Percentiles rank a stretch among this genome's conserved stretches.
Evolutionary conservation across 2,329 filamentous ascomycete species (phyloP).

Genomic region (Diaporthe destruens): DNA sequence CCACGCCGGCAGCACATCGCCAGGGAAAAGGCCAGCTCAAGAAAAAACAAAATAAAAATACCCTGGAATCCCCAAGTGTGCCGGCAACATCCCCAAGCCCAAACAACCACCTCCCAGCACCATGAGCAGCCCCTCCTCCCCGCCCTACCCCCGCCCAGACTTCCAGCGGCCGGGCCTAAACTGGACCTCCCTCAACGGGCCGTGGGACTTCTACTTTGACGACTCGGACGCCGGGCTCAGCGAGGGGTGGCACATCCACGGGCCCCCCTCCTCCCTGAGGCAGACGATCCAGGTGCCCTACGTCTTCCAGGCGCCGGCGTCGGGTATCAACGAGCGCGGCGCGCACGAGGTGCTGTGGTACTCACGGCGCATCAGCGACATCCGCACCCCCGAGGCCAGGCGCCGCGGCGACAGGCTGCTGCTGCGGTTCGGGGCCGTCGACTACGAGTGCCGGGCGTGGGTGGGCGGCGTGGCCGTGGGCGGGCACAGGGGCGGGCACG

Average conservation of each 20-base stretch:
- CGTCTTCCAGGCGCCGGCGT: conserved; percentile 74
- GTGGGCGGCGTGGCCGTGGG: conserved; percentile 65
- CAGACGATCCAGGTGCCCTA: conserved; percentile 72
- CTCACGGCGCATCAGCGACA: conserved; percentile 64
- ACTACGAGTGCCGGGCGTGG: conserved; percentile 72
- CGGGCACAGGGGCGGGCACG: conserved; percentile 69
- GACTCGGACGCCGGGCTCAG: conserved; percentile 70
- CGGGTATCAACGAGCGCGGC: conserved; percentile 70
- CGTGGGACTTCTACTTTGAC: conserved; percentile 75
- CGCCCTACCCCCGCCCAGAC: conserved; percentile 72
- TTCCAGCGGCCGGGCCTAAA: conserved; percentile 67
- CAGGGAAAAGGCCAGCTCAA: neutral
- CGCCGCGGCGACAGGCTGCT: conserved; percentile 58
- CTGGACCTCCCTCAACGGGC: conserved; percentile 73
- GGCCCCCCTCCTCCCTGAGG: conserved; percentile 63
- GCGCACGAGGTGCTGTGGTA: conserved; percentile 79
- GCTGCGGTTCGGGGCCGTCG: conserved; percentile 71
- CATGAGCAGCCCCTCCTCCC: conserved; percentile 31
- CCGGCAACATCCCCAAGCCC: neutral
- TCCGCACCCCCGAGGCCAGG: conserved; percentile 59
- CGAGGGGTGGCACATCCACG: conserved; percentile 65
- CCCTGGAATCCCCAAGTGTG: conserved; percentile 14
- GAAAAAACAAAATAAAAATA: neutral
- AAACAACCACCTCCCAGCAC: neutral
- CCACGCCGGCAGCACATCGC: neutral